A percentile compares a stretch with the other conserved stretches of the same genome.
These are phyloP conservation scores for Verbascum thapsus DNA, from an alignment of 257 asterid species.

Conservation along the genomic window DNA sequence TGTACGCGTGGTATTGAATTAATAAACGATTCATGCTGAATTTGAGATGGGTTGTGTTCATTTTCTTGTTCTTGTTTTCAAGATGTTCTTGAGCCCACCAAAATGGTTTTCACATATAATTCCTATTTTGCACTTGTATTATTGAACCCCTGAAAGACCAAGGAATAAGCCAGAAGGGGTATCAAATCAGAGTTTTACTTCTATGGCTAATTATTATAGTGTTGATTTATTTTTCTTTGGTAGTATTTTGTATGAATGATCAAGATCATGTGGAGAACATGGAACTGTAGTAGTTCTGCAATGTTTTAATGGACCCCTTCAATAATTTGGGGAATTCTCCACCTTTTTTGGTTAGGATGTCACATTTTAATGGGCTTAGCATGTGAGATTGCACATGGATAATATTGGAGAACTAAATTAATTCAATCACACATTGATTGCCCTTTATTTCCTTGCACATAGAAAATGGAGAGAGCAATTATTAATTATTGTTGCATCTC, in stretches of 20 bases:
- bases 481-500: constrained; percentile 7
- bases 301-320: constrained; percentile 32
- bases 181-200: background rate
- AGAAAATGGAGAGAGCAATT: constrained; percentile 7
- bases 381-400: constrained; percentile 62
- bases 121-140: background rate
- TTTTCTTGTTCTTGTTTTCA: background rate
- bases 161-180: background rate
- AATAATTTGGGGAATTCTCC: constrained; percentile 38
- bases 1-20: no score
- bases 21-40: no score
- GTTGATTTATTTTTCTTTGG: background rate
- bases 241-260: background rate
- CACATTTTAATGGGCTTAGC: constrained; percentile 34
- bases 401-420: constrained; percentile 40
- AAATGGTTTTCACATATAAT: background rate
- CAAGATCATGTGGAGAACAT: constrained; percentile 54
- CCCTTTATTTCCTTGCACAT: constrained; percentile 21
- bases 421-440: constrained; percentile 40
- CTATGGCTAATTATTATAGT: background rate
- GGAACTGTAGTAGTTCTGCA: constrained; percentile 32
- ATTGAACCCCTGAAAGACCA: background rate
- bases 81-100: background rate
- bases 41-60: no score
- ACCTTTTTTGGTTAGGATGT: constrained; percentile 29